Base-by-base conservation (phyloP, 371 early-diverging fungal species). In the Lichtheimia hyalospora region DNA sequence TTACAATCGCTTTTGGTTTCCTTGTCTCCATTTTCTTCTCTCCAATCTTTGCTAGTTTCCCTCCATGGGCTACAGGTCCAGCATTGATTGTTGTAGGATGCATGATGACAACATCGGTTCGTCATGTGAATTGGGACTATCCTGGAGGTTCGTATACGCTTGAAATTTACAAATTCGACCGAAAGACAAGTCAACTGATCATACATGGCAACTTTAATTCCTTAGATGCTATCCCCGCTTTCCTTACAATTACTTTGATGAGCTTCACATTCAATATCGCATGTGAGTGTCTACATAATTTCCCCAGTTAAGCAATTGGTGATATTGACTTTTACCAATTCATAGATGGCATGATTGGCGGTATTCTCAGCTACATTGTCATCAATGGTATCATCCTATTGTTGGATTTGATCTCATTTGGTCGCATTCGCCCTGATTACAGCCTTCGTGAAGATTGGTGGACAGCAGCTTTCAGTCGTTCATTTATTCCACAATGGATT, bases 31-130 rank as follows among this genome's bases (percentile, higher is more conserved):
- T 92, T 44, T 90, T 92, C 77, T 89, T 92, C 59, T 86, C 92
- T 1, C 92, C 92, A 12, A 89, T 92, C 62, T 91, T 91, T 71
- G 93, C 92, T 8, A 84, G 87, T 50, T 88, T 91, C 77, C 92
- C 91, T 28, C 89, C 90, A 2, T 91, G 91, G 90, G 89, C 91
- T 4, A 90, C 92, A 1, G 91, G 91, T 10, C 90, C 90, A 2
- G 92, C 91, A 0, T 70, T 92, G 54, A 84, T 92, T 46, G 67
- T 88, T 12, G 87, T 92, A n/a, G 92, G 92, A 10, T 84, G 83
- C 20, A 83, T 92, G 88, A 92, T 92, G 93, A 67, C 80, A 58
- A 79, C 84, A 40, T 79, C 81, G 56, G 79, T 90, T 6, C 77
- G 83, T 6, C 75, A 84, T 49, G 85, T 92, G 67, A 91, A 91